Evolutionary conservation across 2,329 filamentous ascomycete genomes (phyloP).

Genomic region (Colletotrichum sp.): DNA sequence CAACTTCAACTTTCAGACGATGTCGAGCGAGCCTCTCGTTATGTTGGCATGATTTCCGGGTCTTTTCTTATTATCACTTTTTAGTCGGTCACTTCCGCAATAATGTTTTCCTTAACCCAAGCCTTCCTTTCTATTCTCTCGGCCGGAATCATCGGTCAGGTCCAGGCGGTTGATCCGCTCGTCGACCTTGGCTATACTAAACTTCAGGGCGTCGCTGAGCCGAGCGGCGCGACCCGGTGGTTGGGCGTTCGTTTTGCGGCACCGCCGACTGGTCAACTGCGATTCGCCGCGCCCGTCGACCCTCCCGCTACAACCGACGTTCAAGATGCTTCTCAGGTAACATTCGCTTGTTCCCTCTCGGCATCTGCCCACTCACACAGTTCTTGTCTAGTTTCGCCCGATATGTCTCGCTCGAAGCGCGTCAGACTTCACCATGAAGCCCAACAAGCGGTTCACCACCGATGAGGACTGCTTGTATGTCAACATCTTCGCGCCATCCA

Average conservation of each 20-base stretch:
- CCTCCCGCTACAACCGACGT: slow-evolving; percentile 1
- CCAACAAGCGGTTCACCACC: slow-evolving; percentile 22
- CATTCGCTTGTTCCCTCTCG: background rate
- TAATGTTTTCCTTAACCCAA: background rate
- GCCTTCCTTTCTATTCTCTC: slow-evolving; percentile 8
- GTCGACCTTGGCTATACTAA: slow-evolving; percentile 72
- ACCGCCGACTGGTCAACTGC: slow-evolving; percentile 67
- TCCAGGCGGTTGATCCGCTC: slow-evolving; percentile 18
- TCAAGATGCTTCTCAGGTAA: background rate
- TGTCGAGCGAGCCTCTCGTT: background rate
- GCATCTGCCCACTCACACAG: background rate
- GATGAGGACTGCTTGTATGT: slow-evolving; percentile 75
- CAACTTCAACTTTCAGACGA: background rate
- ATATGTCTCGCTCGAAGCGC: slow-evolving; percentile 16
- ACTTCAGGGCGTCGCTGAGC: slow-evolving; percentile 62
- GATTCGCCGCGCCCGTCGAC: slow-evolving; percentile 72
- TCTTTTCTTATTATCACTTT: background rate
- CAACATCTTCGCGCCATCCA: slow-evolving; percentile 65
- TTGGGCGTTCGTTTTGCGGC: slow-evolving; percentile 78
- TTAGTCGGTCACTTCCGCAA: background rate
- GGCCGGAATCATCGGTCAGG: slow-evolving; percentile 2
- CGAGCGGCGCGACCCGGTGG: slow-evolving; percentile 68
- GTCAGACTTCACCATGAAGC: slow-evolving; percentile 25
- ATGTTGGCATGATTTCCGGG: background rate
- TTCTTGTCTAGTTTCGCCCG: background rate